Evolutionary conservation across 1,284 basidiomycete species (phyloP), one percentile per base, ranked within the genome.

Genomic region (Coriolopsis trogii): DNA sequence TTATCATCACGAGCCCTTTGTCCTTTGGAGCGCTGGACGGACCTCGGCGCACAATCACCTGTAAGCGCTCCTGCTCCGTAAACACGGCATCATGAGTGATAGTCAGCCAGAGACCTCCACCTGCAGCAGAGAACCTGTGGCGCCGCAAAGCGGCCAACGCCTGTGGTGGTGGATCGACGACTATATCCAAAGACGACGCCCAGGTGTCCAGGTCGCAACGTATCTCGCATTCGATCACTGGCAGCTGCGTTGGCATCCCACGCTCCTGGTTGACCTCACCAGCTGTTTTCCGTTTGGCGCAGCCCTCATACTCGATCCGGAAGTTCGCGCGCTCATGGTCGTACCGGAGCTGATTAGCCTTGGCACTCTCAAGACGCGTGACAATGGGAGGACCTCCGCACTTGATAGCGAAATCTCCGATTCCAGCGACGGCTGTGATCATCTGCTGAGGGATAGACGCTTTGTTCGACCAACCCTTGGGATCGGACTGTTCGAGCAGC

Each of bases 391-490:
- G 95, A 0, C 93, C 95, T 13, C 97, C 97, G 58, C 85, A 89
- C 68, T 95, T 95, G 73, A 99, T 95, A 1, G 92, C 90, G 66
- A 92, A 96, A 59, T 97, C 95, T 33, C 95, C 95, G 3, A 95
- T 86, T 6, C 93, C 93, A 0, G 95, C 90, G 1, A 98, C 74
- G 2, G 87, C 81, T 29, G 82, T 81, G 67, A 93, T 87, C 92
- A 99, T 96, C 63, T 93, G 87, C 30, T 89, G 87, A 0, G 95
- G 95, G 31, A 95, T 95, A 15, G 91, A 91, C 0, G 90, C 87
- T 71, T 98, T 99, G 72, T 93, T 94, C 6, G 93, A 88, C 96
- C 96, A 98, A 42, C 95, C 95, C 67, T 97, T 93, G 2, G 95
- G 95, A 70, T 98, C 95, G 12, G 92, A 95, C 72, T 99, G 97